A percentile compares a stretch with the other conserved stretches of the same genome.
These are phyloP conservation scores for Penicillium desertorum DNA, from an alignment of 495 filamentous ascomycete genomes.

Conservation along the genomic window DNA sequence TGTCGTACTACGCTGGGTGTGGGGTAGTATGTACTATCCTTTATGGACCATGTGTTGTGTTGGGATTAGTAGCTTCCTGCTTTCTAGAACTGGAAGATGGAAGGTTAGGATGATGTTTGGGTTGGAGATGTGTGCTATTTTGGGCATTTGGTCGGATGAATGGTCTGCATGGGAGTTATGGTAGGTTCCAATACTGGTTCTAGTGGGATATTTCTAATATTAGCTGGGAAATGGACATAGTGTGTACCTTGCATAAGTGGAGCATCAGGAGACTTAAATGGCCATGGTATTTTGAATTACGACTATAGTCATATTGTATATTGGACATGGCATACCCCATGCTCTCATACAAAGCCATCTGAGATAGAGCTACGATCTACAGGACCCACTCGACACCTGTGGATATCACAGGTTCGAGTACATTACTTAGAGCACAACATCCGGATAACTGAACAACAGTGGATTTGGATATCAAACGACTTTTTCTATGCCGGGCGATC, in stretches of 20 bases:
- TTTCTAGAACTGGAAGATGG: no score
- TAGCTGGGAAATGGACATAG: background rate
- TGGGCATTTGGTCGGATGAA: background rate
- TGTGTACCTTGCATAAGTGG: no score
- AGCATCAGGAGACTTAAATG: no score
- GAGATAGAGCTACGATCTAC: background rate
- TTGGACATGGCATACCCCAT: background rate
- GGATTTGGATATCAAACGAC: constrained; percentile 11
- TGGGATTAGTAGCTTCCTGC: no score
- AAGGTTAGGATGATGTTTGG: background rate
- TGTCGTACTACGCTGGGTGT: background rate
- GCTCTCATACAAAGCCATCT: background rate
- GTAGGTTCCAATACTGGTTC: background rate
- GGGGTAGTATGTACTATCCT: background rate
- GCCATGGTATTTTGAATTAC: background rate
- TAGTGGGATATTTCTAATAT: background rate
- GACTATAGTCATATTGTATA: background rate
- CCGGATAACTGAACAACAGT: background rate
- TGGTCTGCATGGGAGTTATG: background rate
- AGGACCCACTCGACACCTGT: background rate
- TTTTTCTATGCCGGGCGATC: constrained; percentile 2
- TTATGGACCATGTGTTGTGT: background rate
- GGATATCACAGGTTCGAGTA: background rate
- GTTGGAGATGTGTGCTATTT: background rate
- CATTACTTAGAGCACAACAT: background rate